Evolutionary conservation across 495 filamentous ascomycete genomes (phyloP).

Genomic region (Penicillium subrubescens): DNA sequence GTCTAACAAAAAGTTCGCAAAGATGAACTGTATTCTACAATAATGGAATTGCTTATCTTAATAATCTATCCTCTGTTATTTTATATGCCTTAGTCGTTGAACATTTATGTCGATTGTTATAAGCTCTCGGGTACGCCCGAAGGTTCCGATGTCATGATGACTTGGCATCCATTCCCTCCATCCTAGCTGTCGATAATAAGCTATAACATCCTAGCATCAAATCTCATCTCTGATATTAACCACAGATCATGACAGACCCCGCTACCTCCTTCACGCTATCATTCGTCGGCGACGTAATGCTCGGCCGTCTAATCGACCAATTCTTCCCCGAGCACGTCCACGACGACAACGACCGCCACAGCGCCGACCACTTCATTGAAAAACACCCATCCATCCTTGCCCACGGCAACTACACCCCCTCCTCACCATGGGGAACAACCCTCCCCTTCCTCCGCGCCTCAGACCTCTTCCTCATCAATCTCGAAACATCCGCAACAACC

Average conservation of each 20-base stretch:
- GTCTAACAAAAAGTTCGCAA: constrained; percentile 20
- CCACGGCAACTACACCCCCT: constrained; percentile 23
- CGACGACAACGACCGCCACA: constrained; percentile 24
- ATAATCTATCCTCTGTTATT: not conserved
- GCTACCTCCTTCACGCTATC: constrained; percentile 30
- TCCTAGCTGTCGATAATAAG: not conserved
- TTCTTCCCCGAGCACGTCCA: constrained; percentile 37
- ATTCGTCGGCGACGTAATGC: constrained; percentile 48
- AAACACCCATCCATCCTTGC: constrained; percentile 17
- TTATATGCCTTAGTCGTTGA: not conserved
- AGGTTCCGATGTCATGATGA: constrained; percentile 29
- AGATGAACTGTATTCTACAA: constrained; percentile 28
- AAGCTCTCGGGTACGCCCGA: not conserved
- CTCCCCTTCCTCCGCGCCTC: constrained; percentile 34
- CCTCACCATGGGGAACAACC: constrained; percentile 39
- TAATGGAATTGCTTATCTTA: constrained; percentile 12
- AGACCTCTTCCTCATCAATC: constrained; percentile 44
- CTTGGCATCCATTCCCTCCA: not conserved
- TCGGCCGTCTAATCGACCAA: constrained; percentile 48
- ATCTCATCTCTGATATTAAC: not conserved
- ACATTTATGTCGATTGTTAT: not conserved
- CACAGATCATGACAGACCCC: constrained; percentile 9
- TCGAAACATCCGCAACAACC: constrained; percentile 45
- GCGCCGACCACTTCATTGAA: constrained; percentile 19
- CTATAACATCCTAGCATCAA: not conserved